Evolutionary conservation across 345 rosid species (phyloP), one percentile per base, ranked within the genome.

Genomic region (Euphorbia tirucalli): DNA sequence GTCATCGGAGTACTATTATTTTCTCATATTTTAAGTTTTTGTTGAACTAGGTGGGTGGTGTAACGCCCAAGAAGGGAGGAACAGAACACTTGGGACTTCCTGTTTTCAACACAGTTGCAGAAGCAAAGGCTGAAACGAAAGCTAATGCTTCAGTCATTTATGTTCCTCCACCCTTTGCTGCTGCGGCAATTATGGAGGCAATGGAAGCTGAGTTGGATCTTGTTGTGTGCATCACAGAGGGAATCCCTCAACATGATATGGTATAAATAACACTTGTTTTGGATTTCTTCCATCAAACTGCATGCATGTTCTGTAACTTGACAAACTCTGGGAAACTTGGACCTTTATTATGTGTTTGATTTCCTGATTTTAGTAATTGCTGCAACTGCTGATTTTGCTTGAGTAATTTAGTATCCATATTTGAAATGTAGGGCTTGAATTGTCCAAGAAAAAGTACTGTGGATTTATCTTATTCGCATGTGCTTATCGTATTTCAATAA

Each of bases 231-330:
- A 90, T 92, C 46, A 92, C 98, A 0, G 98, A 94, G 83, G 98
- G 97, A 71, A 90, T 92, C 65, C 98, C 98, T 76, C 97, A 92
- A 69, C 97, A 92, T 71, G 98, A 94, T 78, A 94, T 94, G 98
- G 98, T 92, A 84, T 46, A 65, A 27, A 9, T 28, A 44, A 32
- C 60, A 22, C 30, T 7, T 56, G 11, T 22, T 56, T 56, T 56
- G 57, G 1, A 52, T 52, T 52, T 52, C 13, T 22, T 8, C 11
- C 27, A 22, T 56, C 30, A 24, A 22, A 24, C 30, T 56, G 30
- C 9, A 9, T 55, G 60, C 30, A 22, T 56, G 60, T 56, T 11
- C 0, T 56, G 30, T 56, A 56, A 22, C 57, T 56, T 24, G 60
- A 56, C 13, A 56, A 22, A 22, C 60, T 24, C 22, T 22, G 60